These are phyloP conservation scores for Chaetomium sp. DNA, from an alignment of 2,329 filamentous ascomycete species.

Conservation along the genomic window DNA sequence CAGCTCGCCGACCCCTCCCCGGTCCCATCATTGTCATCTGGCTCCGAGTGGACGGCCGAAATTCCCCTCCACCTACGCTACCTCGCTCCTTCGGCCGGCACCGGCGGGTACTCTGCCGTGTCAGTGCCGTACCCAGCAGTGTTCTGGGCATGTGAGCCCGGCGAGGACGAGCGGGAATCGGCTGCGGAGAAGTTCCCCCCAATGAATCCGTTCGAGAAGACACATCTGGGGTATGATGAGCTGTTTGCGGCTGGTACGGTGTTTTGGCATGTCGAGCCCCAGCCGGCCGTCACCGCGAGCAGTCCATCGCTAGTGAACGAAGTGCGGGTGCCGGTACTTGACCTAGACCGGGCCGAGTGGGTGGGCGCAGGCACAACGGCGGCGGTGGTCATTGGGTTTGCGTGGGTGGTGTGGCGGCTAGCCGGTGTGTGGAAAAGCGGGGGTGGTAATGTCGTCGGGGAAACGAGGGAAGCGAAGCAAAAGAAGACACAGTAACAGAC, in stretches of 20 bases:
- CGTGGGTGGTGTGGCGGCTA: conserved; percentile 63
- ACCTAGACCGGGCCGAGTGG: conserved; percentile 42
- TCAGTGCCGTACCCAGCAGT: conserved; percentile 74
- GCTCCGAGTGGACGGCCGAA: conserved; percentile 52
- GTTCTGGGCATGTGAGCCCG: conserved; percentile 75
- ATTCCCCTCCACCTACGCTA: conserved; percentile 86
- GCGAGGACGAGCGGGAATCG: conserved; percentile 43
- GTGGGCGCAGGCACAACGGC: conserved; percentile 51
- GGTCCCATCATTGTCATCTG: neutral
- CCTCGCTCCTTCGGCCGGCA: conserved; percentile 51
- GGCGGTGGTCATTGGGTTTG: conserved; percentile 56
- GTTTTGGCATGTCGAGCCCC: conserved; percentile 71
- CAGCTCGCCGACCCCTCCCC: conserved; percentile 46
- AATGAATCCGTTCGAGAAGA: conserved; percentile 73
- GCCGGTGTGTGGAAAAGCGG: conserved; percentile 31
- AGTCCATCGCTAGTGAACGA: conserved; percentile 42
- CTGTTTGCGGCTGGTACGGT: conserved; percentile 70
- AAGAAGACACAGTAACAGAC: conserved; percentile 22
- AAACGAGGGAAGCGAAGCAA: conserved; percentile 10
- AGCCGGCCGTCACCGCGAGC: conserved; percentile 24
- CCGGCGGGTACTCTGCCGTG: conserved; percentile 46
- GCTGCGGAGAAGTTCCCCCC: conserved; percentile 56
- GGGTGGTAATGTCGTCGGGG: conserved; percentile 25
- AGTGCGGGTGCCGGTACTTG: conserved; percentile 60
- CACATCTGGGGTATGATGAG: conserved; percentile 78